Evolutionary conservation across 2,329 filamentous ascomycete species (phyloP).

Genomic region (Penicillium sp.): DNA sequence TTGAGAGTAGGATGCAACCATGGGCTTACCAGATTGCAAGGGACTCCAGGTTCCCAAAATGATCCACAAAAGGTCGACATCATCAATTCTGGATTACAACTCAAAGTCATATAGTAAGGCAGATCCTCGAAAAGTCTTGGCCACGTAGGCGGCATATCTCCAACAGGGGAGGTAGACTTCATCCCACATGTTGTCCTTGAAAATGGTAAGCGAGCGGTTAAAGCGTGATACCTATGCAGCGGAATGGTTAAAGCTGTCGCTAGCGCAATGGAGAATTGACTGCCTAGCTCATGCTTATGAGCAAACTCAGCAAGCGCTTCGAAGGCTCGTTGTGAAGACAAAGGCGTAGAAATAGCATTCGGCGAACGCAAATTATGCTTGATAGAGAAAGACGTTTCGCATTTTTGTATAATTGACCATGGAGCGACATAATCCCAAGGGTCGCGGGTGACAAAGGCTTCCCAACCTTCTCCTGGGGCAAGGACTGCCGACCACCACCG

Average conservation of each 20-base stretch:
- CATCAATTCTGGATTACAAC: slow-evolving; percentile 12
- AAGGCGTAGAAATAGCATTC: not conserved
- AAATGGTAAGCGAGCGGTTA: slow-evolving; percentile 7
- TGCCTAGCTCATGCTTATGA: slow-evolving; percentile 6
- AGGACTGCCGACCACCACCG: slow-evolving; percentile 19
- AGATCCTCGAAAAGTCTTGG: slow-evolving; percentile 5
- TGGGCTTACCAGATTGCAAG: slow-evolving; percentile 16
- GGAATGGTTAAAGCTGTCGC: slow-evolving; percentile 12
- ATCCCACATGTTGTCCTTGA: slow-evolving; percentile 2
- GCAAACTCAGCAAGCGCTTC: slow-evolving; percentile 12
- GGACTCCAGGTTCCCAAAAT: slow-evolving; percentile 14
- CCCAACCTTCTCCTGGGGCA: slow-evolving; percentile 12
- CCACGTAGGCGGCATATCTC: slow-evolving; percentile 3
- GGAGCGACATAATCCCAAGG: slow-evolving; percentile 8
- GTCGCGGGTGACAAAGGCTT: slow-evolving; percentile 6
- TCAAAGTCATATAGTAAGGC: slow-evolving; percentile 16
- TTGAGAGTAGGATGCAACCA: slow-evolving; percentile 16
- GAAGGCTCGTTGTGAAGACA: slow-evolving; percentile 8
- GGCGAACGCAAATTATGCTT: not conserved
- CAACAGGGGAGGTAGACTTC: not conserved
- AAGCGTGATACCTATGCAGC: slow-evolving; percentile 8
- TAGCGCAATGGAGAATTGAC: slow-evolving; percentile 14
- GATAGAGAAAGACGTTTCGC: slow-evolving; percentile 4
- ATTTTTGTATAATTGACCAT: slow-evolving; percentile 9
- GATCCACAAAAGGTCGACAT: slow-evolving; percentile 12